A percentile compares a stretch with the other conserved stretches of the same genome.
These are phyloP conservation scores for Cladosporium oxysporum DNA, from an alignment of 2,329 filamentous ascomycete genomes.

Conservation along the genomic window DNA sequence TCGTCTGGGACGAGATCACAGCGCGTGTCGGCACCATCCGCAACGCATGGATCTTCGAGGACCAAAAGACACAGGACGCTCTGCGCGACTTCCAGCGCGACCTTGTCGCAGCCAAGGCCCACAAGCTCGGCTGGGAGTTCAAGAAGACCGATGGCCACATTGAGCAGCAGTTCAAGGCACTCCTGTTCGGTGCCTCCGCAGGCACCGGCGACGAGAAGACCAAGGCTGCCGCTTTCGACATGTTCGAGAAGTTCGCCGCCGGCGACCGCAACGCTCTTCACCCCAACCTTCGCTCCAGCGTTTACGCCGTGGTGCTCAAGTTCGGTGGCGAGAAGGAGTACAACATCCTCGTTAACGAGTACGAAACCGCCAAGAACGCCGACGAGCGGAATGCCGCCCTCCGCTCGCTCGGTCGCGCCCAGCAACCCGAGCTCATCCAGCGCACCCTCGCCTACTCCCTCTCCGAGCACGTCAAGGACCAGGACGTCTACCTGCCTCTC, in stretches of 20 bases:
- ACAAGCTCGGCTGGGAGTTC: slow-evolving; percentile 87
- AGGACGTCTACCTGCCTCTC: slow-evolving; percentile 90
- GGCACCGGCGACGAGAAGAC: slow-evolving; percentile 76
- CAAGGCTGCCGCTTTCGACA: slow-evolving; percentile 78
- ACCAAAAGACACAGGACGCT: slow-evolving; percentile 69
- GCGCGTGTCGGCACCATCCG: slow-evolving; percentile 77
- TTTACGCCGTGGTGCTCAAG: slow-evolving; percentile 81
- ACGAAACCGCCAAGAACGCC: slow-evolving; percentile 71
- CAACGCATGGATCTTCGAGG: slow-evolving; percentile 85
- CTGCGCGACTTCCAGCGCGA: slow-evolving; percentile 81
- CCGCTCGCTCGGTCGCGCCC: slow-evolving; percentile 76
- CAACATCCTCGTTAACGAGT: slow-evolving; percentile 73
- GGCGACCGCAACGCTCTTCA: slow-evolving; percentile 83
- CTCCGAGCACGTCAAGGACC: slow-evolving; percentile 82
- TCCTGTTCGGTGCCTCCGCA: slow-evolving; percentile 84
- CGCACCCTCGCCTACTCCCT: slow-evolving; percentile 75
- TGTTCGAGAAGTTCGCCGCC: slow-evolving; percentile 81
- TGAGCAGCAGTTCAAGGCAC: slow-evolving; percentile 89
- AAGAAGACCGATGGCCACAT: slow-evolving; percentile 83
- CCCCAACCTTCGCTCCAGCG: slow-evolving; percentile 84
- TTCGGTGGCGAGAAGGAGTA: slow-evolving; percentile 88
- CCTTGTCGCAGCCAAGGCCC: slow-evolving; percentile 75
- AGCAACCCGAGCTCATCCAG: slow-evolving; percentile 76
- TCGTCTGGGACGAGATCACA: slow-evolving; percentile 93
- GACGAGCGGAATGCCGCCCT: slow-evolving; percentile 93